phyloP scores from a whole-genome alignment of 2,329 filamentous ascomycete genomes.

The Colletotrichum musae region DNA sequence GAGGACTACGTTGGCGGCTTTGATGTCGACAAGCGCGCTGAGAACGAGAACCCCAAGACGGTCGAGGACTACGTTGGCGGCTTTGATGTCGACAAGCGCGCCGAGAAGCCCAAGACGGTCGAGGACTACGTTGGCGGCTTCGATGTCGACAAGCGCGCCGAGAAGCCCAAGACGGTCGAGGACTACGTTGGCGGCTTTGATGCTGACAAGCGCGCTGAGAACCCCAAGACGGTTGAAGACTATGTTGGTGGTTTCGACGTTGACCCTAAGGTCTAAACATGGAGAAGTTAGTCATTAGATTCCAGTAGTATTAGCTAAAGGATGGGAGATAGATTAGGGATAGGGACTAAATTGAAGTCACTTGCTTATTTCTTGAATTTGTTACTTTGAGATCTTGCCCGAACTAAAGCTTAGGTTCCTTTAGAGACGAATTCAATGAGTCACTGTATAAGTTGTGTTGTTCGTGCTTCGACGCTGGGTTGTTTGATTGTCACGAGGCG shows the following conservation, averaged over 20 bases:
- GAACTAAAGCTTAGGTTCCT: neutral
- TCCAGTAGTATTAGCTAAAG: neutral
- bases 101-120: too few species aligned
- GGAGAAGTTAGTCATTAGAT: neutral
- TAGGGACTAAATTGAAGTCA: neutral
- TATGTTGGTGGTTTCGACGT: neutral
- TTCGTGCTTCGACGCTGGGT: neutral
- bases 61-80: neutral
- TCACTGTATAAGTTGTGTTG: neutral
- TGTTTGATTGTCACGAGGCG: too few species aligned
- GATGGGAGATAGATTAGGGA: neutral
- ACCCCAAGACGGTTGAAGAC: neutral
- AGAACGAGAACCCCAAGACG: neutral
- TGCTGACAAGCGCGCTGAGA: neutral
- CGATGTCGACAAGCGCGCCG: too few species aligned
- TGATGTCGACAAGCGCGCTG: neutral
- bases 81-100: too few species aligned
- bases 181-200: too few species aligned
- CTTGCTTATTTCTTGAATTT: neutral
- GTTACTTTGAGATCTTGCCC: neutral
- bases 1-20: neutral
- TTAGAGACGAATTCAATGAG: neutral
- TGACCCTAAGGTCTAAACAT: neutral
- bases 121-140: too few species aligned
- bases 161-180: too few species aligned